These are phyloP conservation scores for Candida sojae DNA, from an alignment of 1,139 yeast genomes.

Conservation along the genomic window DNA sequence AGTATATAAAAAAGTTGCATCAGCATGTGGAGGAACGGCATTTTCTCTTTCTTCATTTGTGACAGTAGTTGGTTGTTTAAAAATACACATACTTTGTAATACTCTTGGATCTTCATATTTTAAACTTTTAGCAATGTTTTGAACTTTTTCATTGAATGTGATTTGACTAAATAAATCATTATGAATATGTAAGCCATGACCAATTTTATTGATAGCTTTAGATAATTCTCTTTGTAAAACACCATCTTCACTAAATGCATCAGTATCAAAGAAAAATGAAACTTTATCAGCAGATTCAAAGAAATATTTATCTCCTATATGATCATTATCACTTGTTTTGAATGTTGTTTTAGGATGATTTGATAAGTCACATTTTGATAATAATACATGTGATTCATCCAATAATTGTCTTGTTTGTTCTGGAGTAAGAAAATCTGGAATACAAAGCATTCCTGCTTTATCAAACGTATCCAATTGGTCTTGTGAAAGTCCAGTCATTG, in stretches of 20 bases:
- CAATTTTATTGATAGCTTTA: slow-evolving; percentile 71
- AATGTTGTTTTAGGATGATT: slow-evolving; percentile 74
- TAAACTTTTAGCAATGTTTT: slow-evolving; percentile 53
- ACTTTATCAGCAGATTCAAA: slow-evolving; percentile 69
- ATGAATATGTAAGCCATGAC: slow-evolving; percentile 70
- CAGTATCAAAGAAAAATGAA: slow-evolving; percentile 70
- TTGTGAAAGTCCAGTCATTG: slow-evolving; percentile 21
- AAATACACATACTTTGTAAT: slow-evolving; percentile 77
- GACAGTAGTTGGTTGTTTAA: slow-evolving; percentile 60
- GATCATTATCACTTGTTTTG: slow-evolving; percentile 64
- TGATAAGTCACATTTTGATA: slow-evolving; percentile 50
- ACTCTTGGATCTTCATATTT: slow-evolving; percentile 67
- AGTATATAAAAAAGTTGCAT: slow-evolving; percentile 72
- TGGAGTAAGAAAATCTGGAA: slow-evolving; percentile 53
- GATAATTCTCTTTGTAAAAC: slow-evolving; percentile 53
- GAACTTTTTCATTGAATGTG: slow-evolving; percentile 54
- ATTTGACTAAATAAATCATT: slow-evolving; percentile 49
- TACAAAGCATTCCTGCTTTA: slow-evolving; percentile 62
- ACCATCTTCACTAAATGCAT: slow-evolving; percentile 60
- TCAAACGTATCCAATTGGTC: slow-evolving; percentile 49
- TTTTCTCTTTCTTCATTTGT: slow-evolving; percentile 47
- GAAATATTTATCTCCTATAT: slow-evolving; percentile 75
- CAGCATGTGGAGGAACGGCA: slow-evolving; percentile 80
- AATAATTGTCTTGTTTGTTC: slow-evolving; percentile 44
- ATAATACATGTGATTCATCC: slow-evolving; percentile 43